These are phyloP conservation scores for Pythium rhizo-oryzae DNA, from an alignment of 352 stramenopile genomes.

Conservation along the genomic window DNA sequence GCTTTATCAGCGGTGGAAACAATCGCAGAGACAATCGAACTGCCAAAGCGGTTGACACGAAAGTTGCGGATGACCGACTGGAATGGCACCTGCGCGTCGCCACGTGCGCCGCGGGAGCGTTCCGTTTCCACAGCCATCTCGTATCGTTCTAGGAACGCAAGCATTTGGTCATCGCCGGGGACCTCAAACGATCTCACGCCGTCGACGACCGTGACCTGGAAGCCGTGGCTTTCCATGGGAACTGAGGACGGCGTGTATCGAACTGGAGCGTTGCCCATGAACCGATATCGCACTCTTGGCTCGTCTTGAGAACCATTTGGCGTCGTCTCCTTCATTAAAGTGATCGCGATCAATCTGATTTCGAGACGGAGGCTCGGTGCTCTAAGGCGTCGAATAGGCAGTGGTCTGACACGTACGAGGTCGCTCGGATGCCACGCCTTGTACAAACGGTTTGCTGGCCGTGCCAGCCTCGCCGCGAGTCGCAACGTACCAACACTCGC, in stretches of 20 bases:
- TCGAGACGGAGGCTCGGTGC: background rate
- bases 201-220: slow-evolving; percentile 4
- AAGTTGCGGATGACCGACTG: background rate
- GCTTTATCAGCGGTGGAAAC: background rate
- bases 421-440: background rate
- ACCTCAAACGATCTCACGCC: background rate
- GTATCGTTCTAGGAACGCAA: slow-evolving; percentile 14
- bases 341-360: slow-evolving; percentile 16
- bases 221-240: background rate
- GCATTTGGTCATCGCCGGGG: slow-evolving; percentile 5
- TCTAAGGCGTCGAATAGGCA: background rate
- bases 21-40: slow-evolving; percentile 1
- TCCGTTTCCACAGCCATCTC: slow-evolving; percentile 5
- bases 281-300: slow-evolving; percentile 15
- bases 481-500: slow-evolving; percentile 20
- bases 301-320: background rate
- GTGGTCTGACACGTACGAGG: background rate
- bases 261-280: slow-evolving; percentile 22
- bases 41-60: background rate
- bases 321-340: background rate
- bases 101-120: background rate
- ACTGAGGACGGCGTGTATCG: background rate
- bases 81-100: background rate
- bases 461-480: slow-evolving; percentile 12
- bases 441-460: slow-evolving; percentile 5